Percentiles rank a stretch among this genome's conserved stretches.
Evolutionary conservation across 2,329 filamentous ascomycete species (phyloP).

Genomic region (Huntiella omanensis): DNA sequence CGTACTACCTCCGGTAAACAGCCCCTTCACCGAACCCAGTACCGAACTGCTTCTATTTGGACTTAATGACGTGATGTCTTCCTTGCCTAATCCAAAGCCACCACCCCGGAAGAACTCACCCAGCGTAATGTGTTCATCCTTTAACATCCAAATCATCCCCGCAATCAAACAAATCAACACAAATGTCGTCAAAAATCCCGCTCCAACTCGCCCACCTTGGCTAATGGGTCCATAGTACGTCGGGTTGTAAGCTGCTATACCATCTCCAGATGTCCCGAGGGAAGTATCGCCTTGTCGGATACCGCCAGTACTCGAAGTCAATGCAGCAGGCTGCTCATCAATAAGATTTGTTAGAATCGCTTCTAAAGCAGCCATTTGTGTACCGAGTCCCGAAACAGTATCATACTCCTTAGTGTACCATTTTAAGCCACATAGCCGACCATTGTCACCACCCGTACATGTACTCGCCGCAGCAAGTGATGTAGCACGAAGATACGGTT

Average conservation of each 20-base stretch:
- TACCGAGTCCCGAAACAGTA: constrained; percentile 42
- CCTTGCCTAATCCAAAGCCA: background rate
- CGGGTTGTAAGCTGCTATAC: constrained; percentile 1
- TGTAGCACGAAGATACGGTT: constrained; percentile 33
- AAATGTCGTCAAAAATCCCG: constrained; percentile 42
- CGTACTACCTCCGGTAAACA: too few species aligned
- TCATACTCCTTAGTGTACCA: constrained; percentile 40
- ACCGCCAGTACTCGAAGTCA: constrained; percentile 36
- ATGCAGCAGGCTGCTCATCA: constrained; percentile 21
- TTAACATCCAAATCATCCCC: constrained; percentile 29
- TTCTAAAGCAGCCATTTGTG: constrained; percentile 53
- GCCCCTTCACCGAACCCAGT: too few species aligned
- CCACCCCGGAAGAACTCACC: constrained; percentile 1
- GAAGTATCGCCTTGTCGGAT: constrained; percentile 30
- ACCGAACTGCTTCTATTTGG: too few species aligned
- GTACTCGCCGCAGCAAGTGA: constrained; percentile 37
- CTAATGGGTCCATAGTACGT: constrained; percentile 21
- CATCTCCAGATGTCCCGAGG: constrained; percentile 24
- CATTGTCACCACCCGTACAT: constrained; percentile 37
- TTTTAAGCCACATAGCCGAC: constrained; percentile 38
- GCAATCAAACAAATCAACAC: constrained; percentile 34
- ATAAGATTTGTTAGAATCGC: constrained; percentile 44
- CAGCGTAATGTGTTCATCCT: constrained; percentile 24
- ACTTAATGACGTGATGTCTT: background rate
- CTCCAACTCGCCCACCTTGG: constrained; percentile 47